Conservation (phyloP, 768 basidiomycete genomes). For the Mrakia gelida region DNA sequence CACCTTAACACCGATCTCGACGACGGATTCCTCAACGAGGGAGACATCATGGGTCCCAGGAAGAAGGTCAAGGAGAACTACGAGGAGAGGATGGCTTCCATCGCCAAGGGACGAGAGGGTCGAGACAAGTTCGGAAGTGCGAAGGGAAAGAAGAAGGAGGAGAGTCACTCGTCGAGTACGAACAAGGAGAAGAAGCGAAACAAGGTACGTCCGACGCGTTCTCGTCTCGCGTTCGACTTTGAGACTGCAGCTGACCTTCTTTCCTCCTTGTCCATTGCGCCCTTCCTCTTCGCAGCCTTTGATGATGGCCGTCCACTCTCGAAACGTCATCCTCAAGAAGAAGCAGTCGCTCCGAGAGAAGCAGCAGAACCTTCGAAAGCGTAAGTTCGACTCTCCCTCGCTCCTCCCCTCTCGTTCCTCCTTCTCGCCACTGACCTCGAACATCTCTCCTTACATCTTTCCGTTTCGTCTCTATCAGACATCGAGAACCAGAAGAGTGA, state of each 20-base stretch:
- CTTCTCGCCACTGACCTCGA: neutral
- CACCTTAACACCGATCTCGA: conserved; percentile 49
- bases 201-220: conserved; percentile 24
- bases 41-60: conserved; percentile 85
- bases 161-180: conserved; percentile 72
- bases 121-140: conserved; percentile 85
- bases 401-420: neutral
- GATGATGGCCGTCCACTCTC: conserved; percentile 45
- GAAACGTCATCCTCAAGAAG: conserved; percentile 45
- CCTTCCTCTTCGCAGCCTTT: conserved; percentile 13
- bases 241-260: neutral
- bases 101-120: conserved; percentile 88
- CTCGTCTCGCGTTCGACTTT: neutral
- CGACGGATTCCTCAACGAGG: conserved; percentile 73
- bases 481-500: conserved; percentile 12
- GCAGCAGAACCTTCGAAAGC: conserved; percentile 42
- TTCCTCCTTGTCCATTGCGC: no score
- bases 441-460: neutral
- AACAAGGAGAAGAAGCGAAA: conserved; percentile 89
- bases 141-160: conserved; percentile 90
- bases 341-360: conserved; percentile 46
- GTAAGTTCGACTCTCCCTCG: conserved; percentile 21
- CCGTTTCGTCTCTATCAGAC: neutral
- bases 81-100: conserved; percentile 84
- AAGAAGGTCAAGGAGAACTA: conserved; percentile 93